Evolutionary conservation across 2,329 filamentous ascomycete species (phyloP).

Genomic region (Exophiala viscosa): DNA sequence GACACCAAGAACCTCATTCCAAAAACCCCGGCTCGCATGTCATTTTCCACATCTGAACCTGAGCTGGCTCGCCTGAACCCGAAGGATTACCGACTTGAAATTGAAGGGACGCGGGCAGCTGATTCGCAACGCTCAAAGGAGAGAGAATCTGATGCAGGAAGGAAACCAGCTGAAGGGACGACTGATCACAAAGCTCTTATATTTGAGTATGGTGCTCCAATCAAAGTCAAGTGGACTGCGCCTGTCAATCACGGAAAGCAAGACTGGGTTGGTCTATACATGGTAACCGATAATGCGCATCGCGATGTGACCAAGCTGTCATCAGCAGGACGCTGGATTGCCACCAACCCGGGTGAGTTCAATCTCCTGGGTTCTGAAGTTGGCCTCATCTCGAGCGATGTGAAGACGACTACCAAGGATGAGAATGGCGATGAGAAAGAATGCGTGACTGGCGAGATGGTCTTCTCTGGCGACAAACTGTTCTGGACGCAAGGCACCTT

Average conservation of each 20-base stretch:
- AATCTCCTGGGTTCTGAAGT: constrained; percentile 71
- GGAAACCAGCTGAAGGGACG: constrained; percentile 58
- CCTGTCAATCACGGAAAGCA: constrained; percentile 81
- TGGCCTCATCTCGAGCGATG: constrained; percentile 69
- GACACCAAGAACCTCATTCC: constrained; percentile 87
- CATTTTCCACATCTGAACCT: constrained; percentile 72
- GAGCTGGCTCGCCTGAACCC: constrained; percentile 77
- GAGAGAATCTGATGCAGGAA: constrained; percentile 68
- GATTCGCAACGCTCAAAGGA: constrained; percentile 61
- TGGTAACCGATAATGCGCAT: constrained; percentile 88
- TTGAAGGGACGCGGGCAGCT: constrained; percentile 63
- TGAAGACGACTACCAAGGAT: constrained; percentile 47
- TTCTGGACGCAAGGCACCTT: constrained; percentile 98
- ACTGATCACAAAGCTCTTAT: constrained; percentile 67
- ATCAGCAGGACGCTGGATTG: constrained; percentile 84
- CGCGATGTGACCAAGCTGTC: constrained; percentile 78
- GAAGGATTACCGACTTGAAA: constrained; percentile 71
- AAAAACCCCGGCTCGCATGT: constrained; percentile 80
- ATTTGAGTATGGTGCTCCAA: constrained; percentile 85
- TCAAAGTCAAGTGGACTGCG: constrained; percentile 86
- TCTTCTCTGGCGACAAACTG: constrained; percentile 87
- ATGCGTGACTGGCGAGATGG: constrained; percentile 72
- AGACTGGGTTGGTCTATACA: constrained; percentile 96
- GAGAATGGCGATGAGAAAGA: constrained; percentile 43
- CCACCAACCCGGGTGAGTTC: constrained; percentile 71